Evolutionary conservation across 805 yeast genomes (phyloP), one percentile per base, ranked within the genome.

Genomic region (Kodamaea hsintzibuensis): DNA sequence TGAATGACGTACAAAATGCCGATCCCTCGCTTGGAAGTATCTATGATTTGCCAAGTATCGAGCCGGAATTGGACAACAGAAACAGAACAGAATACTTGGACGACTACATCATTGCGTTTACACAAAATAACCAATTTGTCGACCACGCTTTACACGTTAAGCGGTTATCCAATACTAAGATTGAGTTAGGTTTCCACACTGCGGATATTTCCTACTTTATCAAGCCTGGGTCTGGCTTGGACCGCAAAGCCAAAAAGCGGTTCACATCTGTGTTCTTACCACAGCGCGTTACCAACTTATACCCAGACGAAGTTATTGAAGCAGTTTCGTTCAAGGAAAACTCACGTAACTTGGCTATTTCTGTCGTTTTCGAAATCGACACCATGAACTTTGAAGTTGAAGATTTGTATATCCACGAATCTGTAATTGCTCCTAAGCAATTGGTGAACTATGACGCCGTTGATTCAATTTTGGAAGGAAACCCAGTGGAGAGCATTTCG

Each of bases 191-290:
- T 42, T 85, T 92, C 65, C 98, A 95, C 68, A 82, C 88, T 46
- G 78, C 88, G 33, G 99, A 95, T 72, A 84, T 88, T 3, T 78
- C 96, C 2, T 83, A 84, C 45, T 89, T 77, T 60, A 71, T 93
- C 50, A 83, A 81, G 59, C 86, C 83, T 42, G 93, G 91, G 13
- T 83, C 96, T 0, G 72, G 83, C 8, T 74, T 93, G 56, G 99
- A 95, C 65, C 85, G 92, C 57, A 91, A 93, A 67, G 88, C 96
- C 0, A 89, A 90, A 70, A 91, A 90, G 73, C 82, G 98, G 67
- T 91, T 96, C 1, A 83, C 93, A 3, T 85, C 97, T 7, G 98
- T 93, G 2, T 88, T 86, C 64, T 79, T 92, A 68, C 95, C 96
- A 12, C 97, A 92, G 66, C 82, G 81, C 56, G 77, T 80, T 27